Base-by-base conservation (phyloP, 805 yeast genomes). In the Spathaspora sp. region DNA sequence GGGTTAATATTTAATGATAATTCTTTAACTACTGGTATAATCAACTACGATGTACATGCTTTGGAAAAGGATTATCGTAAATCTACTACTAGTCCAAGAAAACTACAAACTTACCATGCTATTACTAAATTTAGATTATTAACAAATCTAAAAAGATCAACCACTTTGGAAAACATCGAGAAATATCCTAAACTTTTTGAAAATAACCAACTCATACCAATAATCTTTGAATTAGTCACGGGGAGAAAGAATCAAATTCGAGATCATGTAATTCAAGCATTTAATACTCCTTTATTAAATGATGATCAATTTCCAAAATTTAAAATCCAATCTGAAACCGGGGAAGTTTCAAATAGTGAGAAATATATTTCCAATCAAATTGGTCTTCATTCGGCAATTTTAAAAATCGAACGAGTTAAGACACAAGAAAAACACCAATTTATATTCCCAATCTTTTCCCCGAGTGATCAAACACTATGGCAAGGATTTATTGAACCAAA, bases 221-320 rank as follows among this genome's bases (percentile, higher is more conserved):
- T 60, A 2, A 47, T 61, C 4, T 48, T 62, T 35, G 60, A 61
- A 44, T 51, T 62, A 16, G 49, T 52, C 17, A 61, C 66, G 0
- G 66, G 67, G 5, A 48, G 66, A 38, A 63, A 62, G 54, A 62
- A 63, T 51, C 67, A 63, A 47, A 60, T 63, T 32, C 46, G 67
- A 35, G 66, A 63, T 31, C 67, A 63, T 50, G 51, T 58, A 14
- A 26, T 58, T 9, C 60, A 57, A 43, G 58, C 59, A 3, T 62
- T 63, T 43, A 54, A 47, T 3, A 47, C 53, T 1, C 56, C 65
- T 1, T 52, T 63, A 9, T 51, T 63, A 23, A 63, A 63, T 44
- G 67, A 63, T 46, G 66, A 63, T 44, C 58, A 60, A 16, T 62
- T 62, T 46, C 20, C 12, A 1, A 17, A 40, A 17, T 63, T 62